phyloP scores from a whole-genome alignment of 208 protist species.

The Trichomonas vaginalis region DNA sequence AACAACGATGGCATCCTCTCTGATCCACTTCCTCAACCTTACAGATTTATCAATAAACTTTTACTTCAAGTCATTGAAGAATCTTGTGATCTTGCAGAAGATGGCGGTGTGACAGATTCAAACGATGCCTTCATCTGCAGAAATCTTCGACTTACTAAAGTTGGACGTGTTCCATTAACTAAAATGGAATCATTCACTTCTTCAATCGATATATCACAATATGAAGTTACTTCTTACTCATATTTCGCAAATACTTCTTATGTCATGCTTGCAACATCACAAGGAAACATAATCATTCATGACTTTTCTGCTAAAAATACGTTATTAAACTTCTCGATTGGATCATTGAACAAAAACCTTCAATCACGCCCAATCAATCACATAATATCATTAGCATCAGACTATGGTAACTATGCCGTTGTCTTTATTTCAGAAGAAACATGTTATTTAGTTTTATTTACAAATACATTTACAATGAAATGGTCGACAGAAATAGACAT shows the following conservation, averaged over 20 bases:
- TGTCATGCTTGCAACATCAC: neutral
- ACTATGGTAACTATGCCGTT: neutral
- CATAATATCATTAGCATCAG: neutral
- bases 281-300: neutral
- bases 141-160: neutral
- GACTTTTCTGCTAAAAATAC: neutral
- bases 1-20: neutral
- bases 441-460: neutral
- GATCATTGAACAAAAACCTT: neutral
- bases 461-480: neutral
- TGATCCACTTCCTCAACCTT: neutral
- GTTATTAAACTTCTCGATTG: neutral
- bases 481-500: neutral
- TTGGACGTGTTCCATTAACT: neutral
- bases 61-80: neutral
- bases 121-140: neutral
- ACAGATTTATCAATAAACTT: neutral
- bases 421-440: neutral
- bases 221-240: neutral
- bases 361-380: neutral
- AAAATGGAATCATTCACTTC: neutral
- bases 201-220: neutral
- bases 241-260: neutral
- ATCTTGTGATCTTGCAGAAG: neutral
- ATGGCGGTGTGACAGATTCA: neutral